phyloP scores from a whole-genome alignment of 441 rosid species.

The Syzygium malaccense region DNA sequence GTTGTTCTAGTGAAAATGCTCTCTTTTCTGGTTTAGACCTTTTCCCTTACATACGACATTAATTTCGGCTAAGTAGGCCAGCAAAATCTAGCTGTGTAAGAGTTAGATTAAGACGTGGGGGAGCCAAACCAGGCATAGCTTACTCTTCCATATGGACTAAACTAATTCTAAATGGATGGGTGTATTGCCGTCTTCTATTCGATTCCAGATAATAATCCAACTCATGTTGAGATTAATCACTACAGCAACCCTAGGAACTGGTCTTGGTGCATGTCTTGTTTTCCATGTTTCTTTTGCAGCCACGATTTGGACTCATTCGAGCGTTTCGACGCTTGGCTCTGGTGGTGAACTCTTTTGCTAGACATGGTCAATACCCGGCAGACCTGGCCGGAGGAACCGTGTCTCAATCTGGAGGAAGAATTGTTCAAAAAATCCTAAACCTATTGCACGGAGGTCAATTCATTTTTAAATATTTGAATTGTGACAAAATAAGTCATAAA shows the following conservation, averaged over 20 bases:
- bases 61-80: accelerated
- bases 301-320: background rate
- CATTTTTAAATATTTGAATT: too few species aligned
- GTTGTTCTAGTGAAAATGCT: background rate
- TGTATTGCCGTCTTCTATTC: background rate
- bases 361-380: accelerated
- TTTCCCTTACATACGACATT: background rate
- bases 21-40: accelerated
- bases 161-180: too few species aligned
- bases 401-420: background rate
- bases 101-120: background rate
- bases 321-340: background rate
- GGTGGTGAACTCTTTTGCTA: background rate
- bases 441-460: too few species aligned
- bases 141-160: too few species aligned
- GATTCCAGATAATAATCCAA: background rate
- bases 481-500: too few species aligned
- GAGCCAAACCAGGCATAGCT: too few species aligned
- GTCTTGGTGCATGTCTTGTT: background rate
- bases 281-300: background rate
- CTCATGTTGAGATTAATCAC: background rate
- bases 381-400: background rate
- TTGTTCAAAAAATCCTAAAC: too few species aligned
- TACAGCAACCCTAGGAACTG: background rate
- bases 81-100: background rate